Evolutionary conservation across 139 green algal species (phyloP), one percentile per base, ranked within the genome.

Genomic region (Bryopsis sp.): DNA sequence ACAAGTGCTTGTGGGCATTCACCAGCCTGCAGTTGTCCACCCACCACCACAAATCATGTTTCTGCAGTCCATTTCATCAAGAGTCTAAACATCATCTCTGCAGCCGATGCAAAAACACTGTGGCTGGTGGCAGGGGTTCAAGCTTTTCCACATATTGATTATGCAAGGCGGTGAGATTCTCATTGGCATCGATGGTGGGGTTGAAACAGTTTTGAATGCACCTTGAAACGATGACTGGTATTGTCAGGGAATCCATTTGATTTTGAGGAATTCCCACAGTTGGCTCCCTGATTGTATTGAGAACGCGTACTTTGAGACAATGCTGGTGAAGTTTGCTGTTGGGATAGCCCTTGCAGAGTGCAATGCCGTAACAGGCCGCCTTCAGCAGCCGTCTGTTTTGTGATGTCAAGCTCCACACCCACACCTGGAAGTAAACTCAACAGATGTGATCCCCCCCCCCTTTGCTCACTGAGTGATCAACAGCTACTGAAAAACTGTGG

Each of bases 221-320:
- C 79, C 74, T 75, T 6, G 73, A 67, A 4, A 96, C 79, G 4
- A 96, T 62, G 3, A 84, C 83, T 0, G 78, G 64, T 39, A 89
- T 36, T 0, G 71, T 79, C 11, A 92, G 60, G 2, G 77, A 78
- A 61, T 89, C 72, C 64, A 94, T 78, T 78, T 95, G 87, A 1
- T 71, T 64, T 58, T 84, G 69, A 0, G 84, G 86, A 33, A 92
- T 71, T n/a, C 82, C 90, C 24, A 91, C 76, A 34, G 74, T 67
- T 2, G 78, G 76, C 8, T 89, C 80, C 2, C 86, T 64, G 58
- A 96, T 64, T 0, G 77, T 81, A 38, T 94, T 92, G 4, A 96
- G 68, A 37, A 97, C 67, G 19, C 91, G 76, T 66, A 97, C 79
- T 59, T 67, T 75, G 32, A 74, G 64, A 2, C 72, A 76, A 2